phyloP scores from a whole-genome alignment of 495 filamentous ascomycete species.

The Penicillium simplicissimum region DNA sequence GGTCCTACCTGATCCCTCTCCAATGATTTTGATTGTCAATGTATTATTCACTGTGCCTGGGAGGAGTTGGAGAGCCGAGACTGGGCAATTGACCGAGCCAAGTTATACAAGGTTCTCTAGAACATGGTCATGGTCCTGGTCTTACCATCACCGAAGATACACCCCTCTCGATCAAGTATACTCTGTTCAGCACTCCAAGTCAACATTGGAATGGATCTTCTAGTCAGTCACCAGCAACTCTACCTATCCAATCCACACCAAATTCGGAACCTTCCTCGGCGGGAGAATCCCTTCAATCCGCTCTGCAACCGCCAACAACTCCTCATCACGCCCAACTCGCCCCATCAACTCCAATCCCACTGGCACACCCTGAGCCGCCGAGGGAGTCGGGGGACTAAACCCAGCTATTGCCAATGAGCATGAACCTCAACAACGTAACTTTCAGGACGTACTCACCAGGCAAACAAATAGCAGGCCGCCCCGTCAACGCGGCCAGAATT shows the following conservation, averaged over 20 bases:
- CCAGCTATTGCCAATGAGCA: slow-evolving; percentile 31
- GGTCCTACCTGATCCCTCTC: slow-evolving; percentile 9
- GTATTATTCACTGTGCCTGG: background rate
- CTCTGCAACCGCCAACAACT: slow-evolving; percentile 53
- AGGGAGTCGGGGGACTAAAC: slow-evolving; percentile 41
- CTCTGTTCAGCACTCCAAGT: background rate
- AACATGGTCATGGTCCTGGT: background rate
- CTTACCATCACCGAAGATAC: background rate
- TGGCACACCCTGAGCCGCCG: slow-evolving; percentile 57
- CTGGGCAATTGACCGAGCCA: too few species aligned
- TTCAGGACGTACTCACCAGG: slow-evolving; percentile 38
- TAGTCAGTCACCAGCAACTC: background rate
- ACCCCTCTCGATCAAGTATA: background rate
- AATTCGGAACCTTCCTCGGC: slow-evolving; percentile 46
- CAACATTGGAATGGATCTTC: too few species aligned
- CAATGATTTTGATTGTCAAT: slow-evolving; percentile 8
- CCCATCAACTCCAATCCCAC: slow-evolving; percentile 68
- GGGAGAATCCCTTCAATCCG: slow-evolving; percentile 41
- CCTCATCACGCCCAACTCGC: slow-evolving; percentile 50
- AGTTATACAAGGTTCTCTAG: too few species aligned
- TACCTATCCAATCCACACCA: slow-evolving; percentile 12
- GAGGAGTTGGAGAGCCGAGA: background rate
- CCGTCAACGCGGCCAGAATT: slow-evolving; percentile 63
- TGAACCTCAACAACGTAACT: too few species aligned
- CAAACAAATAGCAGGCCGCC: slow-evolving; percentile 61